Evolutionary conservation across 2,329 filamentous ascomycete species (phyloP), one percentile per base, ranked within the genome.

Genomic region (Phoma sp.): DNA sequence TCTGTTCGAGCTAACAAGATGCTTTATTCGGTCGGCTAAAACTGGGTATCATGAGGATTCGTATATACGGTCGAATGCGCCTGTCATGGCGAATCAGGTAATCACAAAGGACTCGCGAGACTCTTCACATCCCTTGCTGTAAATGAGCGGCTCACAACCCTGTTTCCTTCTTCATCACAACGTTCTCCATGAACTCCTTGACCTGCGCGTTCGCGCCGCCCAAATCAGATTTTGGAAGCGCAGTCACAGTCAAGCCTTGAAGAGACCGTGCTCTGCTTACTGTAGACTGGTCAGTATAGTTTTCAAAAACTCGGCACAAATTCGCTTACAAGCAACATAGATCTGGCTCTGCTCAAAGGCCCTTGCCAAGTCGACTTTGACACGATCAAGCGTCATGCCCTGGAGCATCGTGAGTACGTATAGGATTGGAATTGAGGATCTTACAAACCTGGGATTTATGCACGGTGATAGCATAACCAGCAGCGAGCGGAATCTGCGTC

Each of bases 401-500:
- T 88, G 8, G 1, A 7, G 8, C 8, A 38, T 3, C 36, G 22
- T 52, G 24, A 52, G 50, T 14, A 29, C 6, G 4, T 10, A 6
- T 22, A 27, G 7, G 11, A 2, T 2, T 4, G 8, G 10, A 24
- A n/a, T 27, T 3, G 29, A 40, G 10, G 4, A 3, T 18, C 18
- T 18, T 0, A 45, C 39, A 11, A 23, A 66, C 67, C 58, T 71
- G 68, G 7, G 79, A 79, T 66, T 86, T 87, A 66, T 89, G 86
- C 2, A 87, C 81, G 0, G 81, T 88, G 62, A 87, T 80, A 0
- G 86, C 86, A 82, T 85, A 89, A 0, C 81, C 86, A 0, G 84
- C 76, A 1, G 79, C 71, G 0, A 89, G 75, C 0, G 86, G 86
- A 5, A 89, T 78, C 63, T 88, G 86, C 0, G 84, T 85, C n/a